Evolutionary conservation across 2,329 filamentous ascomycete species (phyloP), one percentile per base, ranked within the genome.

Genomic region (Colletotrichum orchidophilum): DNA sequence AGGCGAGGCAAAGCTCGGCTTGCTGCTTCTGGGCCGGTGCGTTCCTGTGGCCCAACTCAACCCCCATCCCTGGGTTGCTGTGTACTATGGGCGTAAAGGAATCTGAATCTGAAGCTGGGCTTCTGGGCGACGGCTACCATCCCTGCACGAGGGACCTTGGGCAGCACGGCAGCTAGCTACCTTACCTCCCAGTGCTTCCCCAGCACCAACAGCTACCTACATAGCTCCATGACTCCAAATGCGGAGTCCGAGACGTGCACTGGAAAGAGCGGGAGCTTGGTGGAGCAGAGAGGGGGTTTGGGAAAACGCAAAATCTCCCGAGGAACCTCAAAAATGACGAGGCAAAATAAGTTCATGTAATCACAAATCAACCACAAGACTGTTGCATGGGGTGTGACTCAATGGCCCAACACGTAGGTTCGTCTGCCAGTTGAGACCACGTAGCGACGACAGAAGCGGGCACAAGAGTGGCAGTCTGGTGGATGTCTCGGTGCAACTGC

Each of bases 401-500:
- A 18, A 8, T 46, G 39, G 39, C 18, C 39, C 5, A 46, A 46
- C 39, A 46, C 55, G 53, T 69, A 65, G 54, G 54, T 60, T 60
- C 59, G 42, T 54, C 49, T 55, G 55, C 53, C 46, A n/a, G 42
- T 70, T 27, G 39, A 54, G 46, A 35, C 24, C 33, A 46, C 21
- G n/a, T 58, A 50, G 29, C 35, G 42, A 39, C 11, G 13, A 46
- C 42, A 60, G 18, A 33, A 62, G 63, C 55, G 63, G 55, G 29
- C 63, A 67, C 57, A 57, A 57, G 29, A 55, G 55, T 66, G 49
- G 63, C 67, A 70, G 63, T 39, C 57, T n/a, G n/a, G n/a, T n/a
- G 63, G 66, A 55, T 66, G 67, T 66, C 55, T 70, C 54, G 55
- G 67, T 70, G 55, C 63, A 55, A 70, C 62, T 70, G 52, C 33